A percentile compares a stretch with the other conserved stretches of the same genome.
Evolutionary conservation across 805 yeast genomes (phyloP).

Genomic region (Candida saitoana): DNA sequence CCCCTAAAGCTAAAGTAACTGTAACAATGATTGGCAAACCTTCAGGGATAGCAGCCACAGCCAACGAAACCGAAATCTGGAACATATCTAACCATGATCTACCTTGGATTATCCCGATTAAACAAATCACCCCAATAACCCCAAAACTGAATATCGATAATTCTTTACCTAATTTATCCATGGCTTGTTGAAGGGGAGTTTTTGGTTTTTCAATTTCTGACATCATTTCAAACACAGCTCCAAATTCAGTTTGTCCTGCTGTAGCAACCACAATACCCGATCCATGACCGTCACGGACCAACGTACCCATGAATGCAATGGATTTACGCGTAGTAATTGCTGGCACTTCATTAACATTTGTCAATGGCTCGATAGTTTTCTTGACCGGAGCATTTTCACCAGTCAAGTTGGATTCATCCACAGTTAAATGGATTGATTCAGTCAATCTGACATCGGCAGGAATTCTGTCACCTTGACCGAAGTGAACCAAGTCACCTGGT

Average conservation of each 20-base stretch:
- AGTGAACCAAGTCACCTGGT: slow-evolving; percentile 92
- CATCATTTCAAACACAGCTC: slow-evolving; percentile 94
- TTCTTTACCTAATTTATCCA: slow-evolving; percentile 94
- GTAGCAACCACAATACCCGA: slow-evolving; percentile 90
- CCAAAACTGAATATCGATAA: slow-evolving; percentile 78
- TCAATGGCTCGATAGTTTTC: slow-evolving; percentile 51
- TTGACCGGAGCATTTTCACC: slow-evolving; percentile 91
- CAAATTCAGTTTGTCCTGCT: slow-evolving; percentile 86
- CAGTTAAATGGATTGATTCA: slow-evolving; percentile 71
- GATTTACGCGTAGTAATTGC: slow-evolving; percentile 67
- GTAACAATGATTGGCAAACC: slow-evolving; percentile 98
- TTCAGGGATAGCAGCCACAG: slow-evolving; percentile 99
- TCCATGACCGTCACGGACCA: slow-evolving; percentile 95
- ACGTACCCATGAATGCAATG: slow-evolving; percentile 95
- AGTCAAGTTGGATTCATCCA: slow-evolving; percentile 92
- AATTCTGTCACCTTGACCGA: slow-evolving; percentile 88
- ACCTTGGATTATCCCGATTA: slow-evolving; percentile 88
- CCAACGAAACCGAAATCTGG: slow-evolving; percentile 93
- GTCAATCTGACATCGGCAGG: slow-evolving; percentile 91
- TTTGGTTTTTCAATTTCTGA: slow-evolving; percentile 92
- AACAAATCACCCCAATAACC: slow-evolving; percentile 86
- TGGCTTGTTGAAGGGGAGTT: slow-evolving; percentile 91
- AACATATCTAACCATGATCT: slow-evolving; percentile 97
- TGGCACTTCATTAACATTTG: slow-evolving; percentile 27
- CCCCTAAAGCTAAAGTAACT: slow-evolving; percentile 94